Conservation (phyloP, 176 grass and related monocot genomes). For the Ensete glaucum region DNA sequence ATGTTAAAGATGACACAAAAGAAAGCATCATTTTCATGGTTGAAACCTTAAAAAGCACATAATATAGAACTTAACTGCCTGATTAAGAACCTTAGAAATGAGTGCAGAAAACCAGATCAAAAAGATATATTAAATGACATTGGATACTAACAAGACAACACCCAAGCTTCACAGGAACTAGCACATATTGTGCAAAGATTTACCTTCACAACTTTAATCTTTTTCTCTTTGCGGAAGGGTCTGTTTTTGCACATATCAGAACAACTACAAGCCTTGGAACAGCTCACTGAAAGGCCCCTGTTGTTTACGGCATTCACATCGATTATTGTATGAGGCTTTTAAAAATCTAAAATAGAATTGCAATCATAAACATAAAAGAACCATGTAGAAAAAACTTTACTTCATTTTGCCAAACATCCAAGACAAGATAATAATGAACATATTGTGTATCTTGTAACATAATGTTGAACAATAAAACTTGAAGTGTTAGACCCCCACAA, state of each 20-base stretch:
- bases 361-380: neutral
- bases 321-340: neutral
- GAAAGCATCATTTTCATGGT: too few species aligned
- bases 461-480: neutral
- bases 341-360: neutral
- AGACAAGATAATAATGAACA: neutral
- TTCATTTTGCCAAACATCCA: neutral
- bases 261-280: constrained; percentile 84
- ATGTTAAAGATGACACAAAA: too few species aligned
- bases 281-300: constrained; percentile 85
- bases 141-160: neutral
- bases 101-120: neutral
- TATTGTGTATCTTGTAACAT: neutral
- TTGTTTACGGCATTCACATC: neutral
- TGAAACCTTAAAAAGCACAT: too few species aligned
- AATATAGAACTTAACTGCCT: too few species aligned
- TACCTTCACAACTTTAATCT: constrained; percentile 98
- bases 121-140: neutral
- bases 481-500: too few species aligned
- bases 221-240: constrained; percentile 93
- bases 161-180: neutral
- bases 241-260: constrained; percentile 84
- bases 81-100: too few species aligned
- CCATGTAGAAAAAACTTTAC: neutral
- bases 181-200: neutral